Evolutionary conservation across 371 early-diverging fungal species (phyloP).

Genomic region (Nematocida sp.): DNA sequence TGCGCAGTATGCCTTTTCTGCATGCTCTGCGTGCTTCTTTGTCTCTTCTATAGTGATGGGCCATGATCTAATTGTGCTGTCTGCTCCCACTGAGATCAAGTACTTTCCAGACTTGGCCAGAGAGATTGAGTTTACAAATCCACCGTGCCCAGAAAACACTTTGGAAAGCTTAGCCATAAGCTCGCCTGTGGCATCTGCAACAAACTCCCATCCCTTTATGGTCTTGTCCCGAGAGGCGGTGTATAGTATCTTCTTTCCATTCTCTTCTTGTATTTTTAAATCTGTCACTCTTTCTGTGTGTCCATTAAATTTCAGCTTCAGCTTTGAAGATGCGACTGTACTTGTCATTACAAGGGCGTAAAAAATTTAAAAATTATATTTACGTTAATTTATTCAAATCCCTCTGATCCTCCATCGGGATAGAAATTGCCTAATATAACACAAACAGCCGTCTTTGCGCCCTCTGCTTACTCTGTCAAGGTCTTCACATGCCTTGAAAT

Average conservation of each 20-base stretch:
- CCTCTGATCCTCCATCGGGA: neutral
- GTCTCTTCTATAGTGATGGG: constrained; percentile 42
- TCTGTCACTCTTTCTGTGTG: constrained; percentile 64
- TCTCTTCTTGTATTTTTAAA: constrained; percentile 46
- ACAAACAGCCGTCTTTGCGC: neutral
- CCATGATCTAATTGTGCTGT: constrained; percentile 61
- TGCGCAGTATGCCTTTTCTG: constrained; percentile 50
- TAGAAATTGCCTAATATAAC: neutral
- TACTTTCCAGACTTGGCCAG: constrained; percentile 42
- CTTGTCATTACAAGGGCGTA: constrained; percentile 64
- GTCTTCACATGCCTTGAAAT: constrained; percentile 35
- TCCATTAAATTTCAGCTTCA: constrained; percentile 49
- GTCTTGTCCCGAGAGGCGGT: constrained; percentile 65
- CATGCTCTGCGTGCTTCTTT: constrained; percentile 50
- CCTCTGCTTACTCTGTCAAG: neutral
- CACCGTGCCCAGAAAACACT: constrained; percentile 55
- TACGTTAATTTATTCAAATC: constrained; percentile 21
- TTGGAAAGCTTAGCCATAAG: constrained; percentile 50
- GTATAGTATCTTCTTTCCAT: constrained; percentile 48
- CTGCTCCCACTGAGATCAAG: constrained; percentile 63
- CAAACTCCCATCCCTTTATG: constrained; percentile 59
- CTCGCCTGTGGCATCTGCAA: constrained; percentile 44
- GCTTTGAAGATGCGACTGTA: constrained; percentile 50
- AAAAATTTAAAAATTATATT: constrained; percentile 66
- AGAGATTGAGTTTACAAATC: constrained; percentile 58